phyloP scores from a whole-genome alignment of 176 grass and related monocot species.

The Carex parvula region DNA sequence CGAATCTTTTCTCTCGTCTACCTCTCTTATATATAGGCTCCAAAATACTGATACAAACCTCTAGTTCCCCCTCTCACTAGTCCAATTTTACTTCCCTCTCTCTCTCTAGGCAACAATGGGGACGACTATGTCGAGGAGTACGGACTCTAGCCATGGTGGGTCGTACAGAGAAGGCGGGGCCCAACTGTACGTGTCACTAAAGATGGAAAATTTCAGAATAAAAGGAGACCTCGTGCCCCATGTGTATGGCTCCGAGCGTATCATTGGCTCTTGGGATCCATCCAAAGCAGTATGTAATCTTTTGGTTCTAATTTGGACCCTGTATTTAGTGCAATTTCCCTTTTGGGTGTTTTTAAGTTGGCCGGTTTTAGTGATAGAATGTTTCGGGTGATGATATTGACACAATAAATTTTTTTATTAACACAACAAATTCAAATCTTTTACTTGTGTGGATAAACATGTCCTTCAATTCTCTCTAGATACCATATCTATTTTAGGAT shows the following conservation, averaged over 20 bases:
- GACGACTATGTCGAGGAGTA: slow-evolving; percentile 27
- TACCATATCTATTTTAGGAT: too few species aligned
- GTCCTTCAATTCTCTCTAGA: too few species aligned
- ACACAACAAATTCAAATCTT: too few species aligned
- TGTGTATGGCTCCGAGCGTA: slow-evolving; percentile 89
- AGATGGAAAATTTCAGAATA: slow-evolving; percentile 91
- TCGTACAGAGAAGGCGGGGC: slow-evolving; percentile 70
- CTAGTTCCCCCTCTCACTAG: neutral
- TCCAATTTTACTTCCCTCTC: neutral
- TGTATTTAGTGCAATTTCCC: neutral
- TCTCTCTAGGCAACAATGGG: slow-evolving; percentile 15
- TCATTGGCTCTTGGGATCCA: slow-evolving; percentile 88
- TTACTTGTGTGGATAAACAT: too few species aligned
- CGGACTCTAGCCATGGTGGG: slow-evolving; percentile 34
- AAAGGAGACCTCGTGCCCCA: slow-evolving; percentile 80
- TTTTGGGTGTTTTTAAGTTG: neutral
- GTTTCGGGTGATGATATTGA: neutral
- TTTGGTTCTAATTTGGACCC: neutral
- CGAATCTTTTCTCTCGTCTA: slow-evolving; percentile 1
- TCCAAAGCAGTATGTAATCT: slow-evolving; percentile 54
- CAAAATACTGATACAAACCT: neutral
- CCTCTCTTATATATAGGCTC: neutral
- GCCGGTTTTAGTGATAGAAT: neutral
- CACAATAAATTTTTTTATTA: too few species aligned
- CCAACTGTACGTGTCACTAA: slow-evolving; percentile 94